Percentiles rank a stretch among this genome's conserved stretches.
Conservation (phyloP, 2,329 filamentous ascomycete genomes). For the Endothia cerciana region DNA sequence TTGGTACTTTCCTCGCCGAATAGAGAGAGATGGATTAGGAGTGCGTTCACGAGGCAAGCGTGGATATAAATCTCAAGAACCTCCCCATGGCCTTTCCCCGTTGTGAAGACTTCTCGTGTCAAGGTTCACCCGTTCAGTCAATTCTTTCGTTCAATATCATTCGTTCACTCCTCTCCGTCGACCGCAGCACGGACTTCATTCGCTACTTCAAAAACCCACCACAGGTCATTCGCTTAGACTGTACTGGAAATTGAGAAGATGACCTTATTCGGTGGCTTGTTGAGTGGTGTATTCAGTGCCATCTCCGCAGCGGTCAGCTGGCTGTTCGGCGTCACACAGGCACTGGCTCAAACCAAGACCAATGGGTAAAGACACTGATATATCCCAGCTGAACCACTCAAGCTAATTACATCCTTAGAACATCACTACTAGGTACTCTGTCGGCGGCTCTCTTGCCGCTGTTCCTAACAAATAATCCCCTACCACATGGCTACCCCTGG, state of each 20-base stretch:
- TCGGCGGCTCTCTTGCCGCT: constrained; percentile 43
- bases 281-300: constrained; percentile 13
- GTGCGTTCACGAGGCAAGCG: not conserved
- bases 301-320: constrained; percentile 26
- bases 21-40: not conserved
- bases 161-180: constrained; percentile 22
- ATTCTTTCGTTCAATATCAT: constrained; percentile 12
- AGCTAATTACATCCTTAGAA: constrained; percentile 33
- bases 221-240: constrained; percentile 24
- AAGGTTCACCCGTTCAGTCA: constrained; percentile 9
- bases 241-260: constrained; percentile 28
- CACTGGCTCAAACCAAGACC: constrained; percentile 41
- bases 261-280: constrained; percentile 32
- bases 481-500: constrained; percentile 57
- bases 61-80: constrained; percentile 4
- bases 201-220: not conserved
- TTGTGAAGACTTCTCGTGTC: not conserved
- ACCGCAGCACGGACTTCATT: not conserved
- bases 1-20: not conserved
- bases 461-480: constrained; percentile 54
- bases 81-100: not conserved
- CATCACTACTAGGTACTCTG: constrained; percentile 47
- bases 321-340: constrained; percentile 33
- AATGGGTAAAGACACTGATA: constrained; percentile 42
- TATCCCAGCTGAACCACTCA: not conserved